Conservation (phyloP, 2,329 filamentous ascomycete genomes). For the Fusarium sterilihyphosum region DNA sequence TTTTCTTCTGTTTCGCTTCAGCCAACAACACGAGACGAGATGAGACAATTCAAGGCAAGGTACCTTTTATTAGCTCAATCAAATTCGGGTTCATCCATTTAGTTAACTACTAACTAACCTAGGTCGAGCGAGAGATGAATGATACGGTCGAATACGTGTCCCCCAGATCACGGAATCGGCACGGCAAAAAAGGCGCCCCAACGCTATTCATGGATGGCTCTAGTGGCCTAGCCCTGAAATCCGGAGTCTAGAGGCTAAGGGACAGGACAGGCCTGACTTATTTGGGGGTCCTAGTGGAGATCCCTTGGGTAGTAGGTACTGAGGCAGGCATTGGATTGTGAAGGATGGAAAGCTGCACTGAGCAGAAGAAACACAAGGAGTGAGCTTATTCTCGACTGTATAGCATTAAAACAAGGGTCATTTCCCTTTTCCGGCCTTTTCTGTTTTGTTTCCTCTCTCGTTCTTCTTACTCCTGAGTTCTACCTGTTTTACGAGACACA, state of each 20-base stretch:
- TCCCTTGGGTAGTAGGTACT: not conserved
- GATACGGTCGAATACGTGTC: constrained; percentile 23
- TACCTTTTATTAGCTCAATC: not conserved
- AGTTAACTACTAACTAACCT: not conserved
- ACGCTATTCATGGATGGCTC: constrained; percentile 16
- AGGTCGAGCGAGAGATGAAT: not conserved
- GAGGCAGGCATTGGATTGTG: not conserved
- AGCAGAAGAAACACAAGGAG: constrained; percentile 2
- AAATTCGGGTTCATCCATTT: not conserved
- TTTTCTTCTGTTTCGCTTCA: constrained; percentile 1
- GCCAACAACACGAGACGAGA: not conserved
- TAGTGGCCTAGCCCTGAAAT: constrained; percentile 5
- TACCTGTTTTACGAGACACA: constrained; percentile 12
- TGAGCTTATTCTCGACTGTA: constrained; percentile 5
- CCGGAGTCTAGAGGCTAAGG: not conserved
- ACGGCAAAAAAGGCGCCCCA: constrained; percentile 28
- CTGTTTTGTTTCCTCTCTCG: not conserved
- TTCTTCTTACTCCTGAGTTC: not conserved
- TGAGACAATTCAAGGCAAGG: not conserved
- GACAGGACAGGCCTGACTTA: not conserved
- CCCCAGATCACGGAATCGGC: constrained; percentile 28
- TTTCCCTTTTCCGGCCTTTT: not conserved
- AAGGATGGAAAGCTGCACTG: constrained; percentile 1
- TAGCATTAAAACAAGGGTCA: constrained; percentile 4
- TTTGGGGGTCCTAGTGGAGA: not conserved